Evolutionary conservation across 2,329 filamentous ascomycete genomes (phyloP), one percentile per base, ranked within the genome.

Genomic region (Epichloe gansuensis): DNA sequence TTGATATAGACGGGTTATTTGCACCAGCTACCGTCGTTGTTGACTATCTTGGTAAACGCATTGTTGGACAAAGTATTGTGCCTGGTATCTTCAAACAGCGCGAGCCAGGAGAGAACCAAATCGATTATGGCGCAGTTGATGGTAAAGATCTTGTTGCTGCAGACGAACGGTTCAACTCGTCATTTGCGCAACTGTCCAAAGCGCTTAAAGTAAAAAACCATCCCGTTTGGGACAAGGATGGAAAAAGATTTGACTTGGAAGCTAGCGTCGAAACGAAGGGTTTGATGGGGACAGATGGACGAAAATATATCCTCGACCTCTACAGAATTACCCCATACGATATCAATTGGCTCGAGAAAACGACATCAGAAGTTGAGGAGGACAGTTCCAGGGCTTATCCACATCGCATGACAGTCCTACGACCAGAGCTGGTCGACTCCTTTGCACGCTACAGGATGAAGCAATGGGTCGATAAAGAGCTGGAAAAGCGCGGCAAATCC

Each of bases 1-100:
- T 98, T 49, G 94, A 98, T 65, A 95, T 98, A 58, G 84, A 89
- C 53, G 90, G 89, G 17, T 77, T 98, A 3, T 96, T 95, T 71
- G 97, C 90, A 12, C 90, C 93, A 0, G 94, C 91, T 51, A 98
- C 93, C 2, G 88, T 97, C 8, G 89, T 98, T 13, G 85, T 97
- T 17, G 93, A 98, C 68, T 98, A 97, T 65, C 80, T 97, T 39
- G 93, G 94, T 62, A 96, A 95, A 76, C 89, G 93, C 58, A 86
- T 98, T 60, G 93, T 98, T 50, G 93, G 89, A 38, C 93, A 98
- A 72, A 97, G 90, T 63, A 96, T 98, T 57, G 93, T 98, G 17
- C 93, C 93, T 5, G 94, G 93, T 54, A 98, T 98, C 63, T 98
- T 98, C 78, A 97, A 96, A 74, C 93, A 97, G 72, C 84, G 91